Percentiles rank a stretch among this genome's conserved stretches.
phyloP scores from a whole-genome alignment of 2,329 filamentous ascomycete genomes.

The Fusarium pseudocircinatum region DNA sequence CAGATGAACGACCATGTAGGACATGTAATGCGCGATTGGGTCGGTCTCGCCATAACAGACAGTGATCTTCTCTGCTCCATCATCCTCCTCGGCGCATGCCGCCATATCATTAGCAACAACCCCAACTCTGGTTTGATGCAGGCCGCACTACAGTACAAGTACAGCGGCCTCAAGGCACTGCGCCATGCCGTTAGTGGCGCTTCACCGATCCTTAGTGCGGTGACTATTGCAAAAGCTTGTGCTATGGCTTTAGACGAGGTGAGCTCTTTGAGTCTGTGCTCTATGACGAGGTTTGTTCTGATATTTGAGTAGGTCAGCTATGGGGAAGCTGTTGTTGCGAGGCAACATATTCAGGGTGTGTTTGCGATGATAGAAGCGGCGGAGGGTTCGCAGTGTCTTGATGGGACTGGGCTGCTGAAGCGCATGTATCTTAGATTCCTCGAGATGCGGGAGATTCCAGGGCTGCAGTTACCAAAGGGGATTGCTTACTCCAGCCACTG shows the following conservation, averaged over 20 bases:
- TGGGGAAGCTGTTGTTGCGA: neutral
- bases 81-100: conserved; percentile 5
- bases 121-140: neutral
- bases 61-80: conserved; percentile 4
- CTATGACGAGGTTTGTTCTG: too few relatives aligned
- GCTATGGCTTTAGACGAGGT: conserved; percentile 14
- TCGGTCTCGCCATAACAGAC: conserved; percentile 9
- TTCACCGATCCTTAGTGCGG: rapidly evolving
- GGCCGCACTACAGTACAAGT: conserved; percentile 11
- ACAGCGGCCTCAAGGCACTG: neutral
- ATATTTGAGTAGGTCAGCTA: neutral
- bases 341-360: neutral
- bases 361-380: neutral
- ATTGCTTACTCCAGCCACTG: neutral
- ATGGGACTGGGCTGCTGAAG: neutral
- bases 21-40: conserved; percentile 6
- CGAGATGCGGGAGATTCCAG: neutral
- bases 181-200: neutral
- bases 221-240: neutral
- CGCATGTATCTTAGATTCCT: neutral
- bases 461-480: neutral
- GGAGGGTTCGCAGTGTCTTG: neutral
- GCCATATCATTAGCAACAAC: neutral
- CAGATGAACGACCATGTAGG: neutral
- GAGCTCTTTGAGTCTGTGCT: too few relatives aligned